Evolutionary conservation across 352 stramenopile genomes (phyloP), one percentile per base, ranked within the genome.

Genomic region (Phytophthora litchii): DNA sequence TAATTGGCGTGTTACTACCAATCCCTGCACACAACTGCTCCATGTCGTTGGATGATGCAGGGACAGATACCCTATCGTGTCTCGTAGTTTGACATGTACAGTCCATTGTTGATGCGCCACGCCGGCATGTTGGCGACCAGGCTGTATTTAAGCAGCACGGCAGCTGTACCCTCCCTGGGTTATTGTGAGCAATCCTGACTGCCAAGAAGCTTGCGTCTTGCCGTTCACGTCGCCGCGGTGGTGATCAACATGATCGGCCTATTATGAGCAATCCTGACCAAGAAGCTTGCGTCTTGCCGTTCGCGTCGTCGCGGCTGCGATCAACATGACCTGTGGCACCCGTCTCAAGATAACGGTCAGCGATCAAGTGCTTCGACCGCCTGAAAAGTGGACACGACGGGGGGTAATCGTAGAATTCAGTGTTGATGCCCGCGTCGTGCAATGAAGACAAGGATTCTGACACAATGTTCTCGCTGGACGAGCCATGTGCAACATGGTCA

Each of bases 361-460:
- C 20, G 14, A 67, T 67, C 60, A 67, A 58, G 38, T 32, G 46
- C 13, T 16, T 32, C 40, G 42, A 25, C 16, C 21, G 36, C 27
- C 45, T 41, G 16, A 46, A 64, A 72, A 64, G 52, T 72, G 64
- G 64, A 72, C 64, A 72, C 46, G 63, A 42, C n/a, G 31, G 23
- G 35, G 19, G 21, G 54, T 67, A 62, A 62, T 50, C 56, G 42
- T 17, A 47, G 36, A 41, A 29, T 4, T 4, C 12, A 44, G 14
- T 13, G 60, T 48, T 64, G 60, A 64, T 54, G 40, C 38, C 32
- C 34, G 1, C 4, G 1, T n/a, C 8, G 23, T 44, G 52, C 44
- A 55, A 38, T 46, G 31, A 40, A 27, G 40, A 34, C 56, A 41
- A 35, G 37, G n/a, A n/a, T n/a, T n/a, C n/a, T n/a, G n/a, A n/a